Base-by-base conservation (phyloP, 2,329 filamentous ascomycete genomes). In the Meredithiella fracta region DNA sequence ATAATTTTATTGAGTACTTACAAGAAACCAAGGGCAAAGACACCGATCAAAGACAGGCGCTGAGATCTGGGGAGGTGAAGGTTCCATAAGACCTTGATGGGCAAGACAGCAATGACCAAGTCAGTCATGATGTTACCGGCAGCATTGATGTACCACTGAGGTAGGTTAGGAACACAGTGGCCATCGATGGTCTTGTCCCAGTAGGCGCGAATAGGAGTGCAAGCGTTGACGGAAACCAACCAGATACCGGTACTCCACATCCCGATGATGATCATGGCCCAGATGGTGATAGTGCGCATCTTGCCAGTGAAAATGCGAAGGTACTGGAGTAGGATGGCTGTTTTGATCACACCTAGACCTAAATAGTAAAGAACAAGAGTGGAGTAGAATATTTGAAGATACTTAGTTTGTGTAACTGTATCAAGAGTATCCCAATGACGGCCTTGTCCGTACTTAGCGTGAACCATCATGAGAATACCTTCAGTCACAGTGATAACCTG, bases 271-370 rank as follows among this genome's bases (percentile, higher is more conserved):
- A 55, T 29, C 17, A 59, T 37, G n/a, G 53, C 54, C 31, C 44
- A 34, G 37, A 58, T 51, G 3, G 59, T 53, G 50, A 65, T 61
- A 23, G 50, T 54, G 5, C 59, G 57, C 25, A 58, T 37, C 38
- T 42, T 51, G 1, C 56, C 56, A 1, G 56, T 58, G 37, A 58
- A 58, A n/a, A 65, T 60, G 5, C 64, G 62, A 6, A 62, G 59
- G 58, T 66, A 66, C 57, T 65, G 64, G 3, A 66, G 58, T 38
- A 64, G 40, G 54, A 66, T 64, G 3, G 63, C 61, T 2, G 61
- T 58, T 51, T 66, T 66, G 53, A 62, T 62, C 8, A 59, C 47
- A 14, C 53, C 50, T 1, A 65, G 57, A 31, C 58, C 57, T 4
- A 59, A 25, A 42, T 62, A 62, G 57, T 65, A 65, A 34, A 60